Percentiles rank a stretch among this genome's conserved stretches.
Evolutionary conservation across 2,329 filamentous ascomycete genomes (phyloP).

Genomic region (Scytalidium sp.): DNA sequence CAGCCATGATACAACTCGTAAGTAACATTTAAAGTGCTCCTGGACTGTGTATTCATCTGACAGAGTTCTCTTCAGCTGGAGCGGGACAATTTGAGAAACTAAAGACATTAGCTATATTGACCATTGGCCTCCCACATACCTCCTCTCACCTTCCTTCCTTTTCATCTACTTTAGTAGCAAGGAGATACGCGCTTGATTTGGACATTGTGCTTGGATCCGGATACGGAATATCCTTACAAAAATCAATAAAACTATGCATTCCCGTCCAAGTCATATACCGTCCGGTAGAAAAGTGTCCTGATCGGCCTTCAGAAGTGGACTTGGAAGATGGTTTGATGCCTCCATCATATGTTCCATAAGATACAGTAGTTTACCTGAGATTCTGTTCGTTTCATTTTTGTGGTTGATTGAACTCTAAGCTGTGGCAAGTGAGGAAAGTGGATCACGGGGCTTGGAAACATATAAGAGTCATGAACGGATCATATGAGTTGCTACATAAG

Average conservation of each 20-base stretch:
- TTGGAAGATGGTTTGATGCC: background rate
- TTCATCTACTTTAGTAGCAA: conserved; percentile 2
- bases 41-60: background rate
- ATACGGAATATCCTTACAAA: background rate
- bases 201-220: background rate
- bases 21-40: background rate
- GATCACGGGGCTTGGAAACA: too few relatives aligned
- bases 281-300: background rate
- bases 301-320: background rate
- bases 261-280: conserved; percentile 1
- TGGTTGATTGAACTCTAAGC: too few relatives aligned
- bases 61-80: background rate
- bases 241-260: background rate
- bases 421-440: too few relatives aligned
- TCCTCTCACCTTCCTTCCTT: conserved; percentile 3
- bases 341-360: conserved; percentile 4
- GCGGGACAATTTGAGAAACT: background rate
- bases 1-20: background rate
- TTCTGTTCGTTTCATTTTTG: too few relatives aligned
- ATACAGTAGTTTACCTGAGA: too few relatives aligned
- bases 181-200: conserved; percentile 4
- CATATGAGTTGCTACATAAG: too few relatives aligned
- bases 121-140: background rate
- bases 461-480: too few relatives aligned
- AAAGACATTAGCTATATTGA: background rate